Evolutionary conservation across 2,329 filamentous ascomycete genomes (phyloP).

Genomic region (Graphilbum fragrans): DNA sequence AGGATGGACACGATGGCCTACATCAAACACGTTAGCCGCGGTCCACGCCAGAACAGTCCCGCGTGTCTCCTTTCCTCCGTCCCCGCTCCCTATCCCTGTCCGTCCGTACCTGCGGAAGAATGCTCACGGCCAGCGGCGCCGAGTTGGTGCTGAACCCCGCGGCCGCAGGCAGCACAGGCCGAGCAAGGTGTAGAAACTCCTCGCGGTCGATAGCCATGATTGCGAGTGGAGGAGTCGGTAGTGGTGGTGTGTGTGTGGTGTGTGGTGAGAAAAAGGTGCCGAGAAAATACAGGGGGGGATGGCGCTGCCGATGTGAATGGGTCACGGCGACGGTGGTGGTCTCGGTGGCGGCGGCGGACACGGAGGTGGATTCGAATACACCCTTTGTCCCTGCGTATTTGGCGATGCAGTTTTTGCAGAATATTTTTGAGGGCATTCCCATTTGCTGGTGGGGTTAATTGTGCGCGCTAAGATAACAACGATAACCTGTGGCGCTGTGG

Average conservation of each 20-base stretch:
- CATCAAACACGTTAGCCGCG: background rate
- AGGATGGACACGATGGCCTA: slow-evolving; percentile 65
- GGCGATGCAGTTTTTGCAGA: slow-evolving; percentile 2
- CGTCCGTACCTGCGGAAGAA: slow-evolving; percentile 77
- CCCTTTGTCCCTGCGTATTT: background rate
- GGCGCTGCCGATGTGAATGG: too few relatives aligned
- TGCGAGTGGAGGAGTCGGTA: too few relatives aligned
- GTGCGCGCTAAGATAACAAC: slow-evolving; percentile 42
- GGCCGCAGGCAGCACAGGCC: slow-evolving; percentile 74
- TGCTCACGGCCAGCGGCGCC: slow-evolving; percentile 83
- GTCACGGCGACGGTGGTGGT: too few relatives aligned
- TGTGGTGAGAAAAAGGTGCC: too few relatives aligned
- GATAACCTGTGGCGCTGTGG: slow-evolving; percentile 1
- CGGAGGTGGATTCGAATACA: too few relatives aligned
- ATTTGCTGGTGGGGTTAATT: slow-evolving; percentile 21
- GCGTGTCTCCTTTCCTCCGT: too few relatives aligned
- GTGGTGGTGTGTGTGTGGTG: too few relatives aligned
- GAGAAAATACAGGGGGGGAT: too few relatives aligned
- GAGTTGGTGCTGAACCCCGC: slow-evolving; percentile 74
- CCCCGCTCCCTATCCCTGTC: too few relatives aligned
- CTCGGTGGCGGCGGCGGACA: background rate
- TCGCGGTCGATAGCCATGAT: slow-evolving; percentile 69
- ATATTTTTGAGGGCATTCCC: slow-evolving; percentile 15
- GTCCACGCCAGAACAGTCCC: background rate
- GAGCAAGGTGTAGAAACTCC: slow-evolving; percentile 87